Base-by-base conservation (phyloP, 2,329 filamentous ascomycete species). In the Aciculosporium take region DNA sequence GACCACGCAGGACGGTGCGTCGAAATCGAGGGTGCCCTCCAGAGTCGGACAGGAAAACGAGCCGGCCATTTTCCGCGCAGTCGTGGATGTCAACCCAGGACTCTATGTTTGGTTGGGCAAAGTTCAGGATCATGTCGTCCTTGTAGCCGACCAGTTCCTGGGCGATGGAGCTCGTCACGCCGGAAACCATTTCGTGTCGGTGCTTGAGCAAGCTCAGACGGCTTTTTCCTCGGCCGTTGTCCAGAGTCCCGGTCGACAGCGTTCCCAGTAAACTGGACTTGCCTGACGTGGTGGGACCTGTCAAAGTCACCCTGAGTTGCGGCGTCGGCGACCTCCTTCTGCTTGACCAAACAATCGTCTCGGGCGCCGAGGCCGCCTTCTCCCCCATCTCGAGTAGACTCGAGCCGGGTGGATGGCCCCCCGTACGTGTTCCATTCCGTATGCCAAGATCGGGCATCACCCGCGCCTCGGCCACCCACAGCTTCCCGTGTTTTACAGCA, bases 31-130 rank as follows among this genome's bases (percentile, higher is more conserved):
- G 81, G 48, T 94, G 84, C 0, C 91, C 91, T 13, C 89, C 89
- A 35, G 89, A 93, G 60, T 98, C 91, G 1, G 87, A 85, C 6
- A 96, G 68, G 50, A 95, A 88, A 5, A 91, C 85, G 3, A 98
- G 63, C 17, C 88, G 79, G 3, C 81, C 84, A 44, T 71, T 63
- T 45, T 80, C 76, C 1, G 85, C 76, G 37, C 79, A 74, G 29
- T 84, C 80, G 57, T 98, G 91, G 40, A 96, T 91, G 56, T 95
- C 89, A 40, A 84, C 79, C 91, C 91, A 98, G 0, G 87, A 88
- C 44, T 86, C 84, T 36, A 95, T 80, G 55, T 94, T 86, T 12
- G 79, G 80, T 45, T 82, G 81, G 3, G 84, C 80, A 57, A 93
- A 96, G 56, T 94, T 96, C 53, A 94, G 68, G 30, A 91, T 69